phyloP scores from a whole-genome alignment of 169 alveolate species.

The Ichthyophthirius multifiliis region DNA sequence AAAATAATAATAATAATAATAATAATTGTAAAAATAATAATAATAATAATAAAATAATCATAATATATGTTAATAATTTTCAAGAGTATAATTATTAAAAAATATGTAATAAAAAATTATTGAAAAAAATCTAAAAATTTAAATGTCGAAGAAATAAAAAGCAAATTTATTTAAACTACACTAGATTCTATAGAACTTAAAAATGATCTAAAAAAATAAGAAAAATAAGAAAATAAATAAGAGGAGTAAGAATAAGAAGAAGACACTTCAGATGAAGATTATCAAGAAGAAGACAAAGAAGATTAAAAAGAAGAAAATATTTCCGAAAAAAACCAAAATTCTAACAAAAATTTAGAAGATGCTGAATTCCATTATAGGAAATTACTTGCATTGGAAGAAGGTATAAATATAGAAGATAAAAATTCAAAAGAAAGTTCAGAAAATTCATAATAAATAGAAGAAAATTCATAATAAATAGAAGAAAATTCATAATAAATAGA shows the following conservation, averaged over 20 bases:
- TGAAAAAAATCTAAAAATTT: slow-evolving; percentile 5
- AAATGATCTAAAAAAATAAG: background rate
- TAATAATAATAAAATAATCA: background rate
- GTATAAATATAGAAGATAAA: background rate
- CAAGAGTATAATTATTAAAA: background rate
- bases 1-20: background rate
- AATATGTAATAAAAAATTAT: background rate
- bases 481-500: background rate
- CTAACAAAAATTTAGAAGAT: too few relatives aligned
- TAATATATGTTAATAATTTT: background rate
- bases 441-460: background rate
- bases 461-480: background rate
- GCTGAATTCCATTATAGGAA: background rate
- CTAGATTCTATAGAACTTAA: background rate
- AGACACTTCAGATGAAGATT: background rate
- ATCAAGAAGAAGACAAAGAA: background rate
- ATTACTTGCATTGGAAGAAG: background rate
- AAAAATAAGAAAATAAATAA: background rate
- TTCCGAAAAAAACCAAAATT: too few relatives aligned
- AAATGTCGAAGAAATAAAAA: background rate
- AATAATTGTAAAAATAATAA: background rate
- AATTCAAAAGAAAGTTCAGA: background rate
- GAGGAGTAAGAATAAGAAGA: background rate
- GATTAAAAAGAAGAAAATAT: background rate
- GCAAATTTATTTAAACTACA: background rate